These are phyloP conservation scores for Sonneratia caseolaris DNA, from an alignment of 345 rosid species.

Conservation along the genomic window DNA sequence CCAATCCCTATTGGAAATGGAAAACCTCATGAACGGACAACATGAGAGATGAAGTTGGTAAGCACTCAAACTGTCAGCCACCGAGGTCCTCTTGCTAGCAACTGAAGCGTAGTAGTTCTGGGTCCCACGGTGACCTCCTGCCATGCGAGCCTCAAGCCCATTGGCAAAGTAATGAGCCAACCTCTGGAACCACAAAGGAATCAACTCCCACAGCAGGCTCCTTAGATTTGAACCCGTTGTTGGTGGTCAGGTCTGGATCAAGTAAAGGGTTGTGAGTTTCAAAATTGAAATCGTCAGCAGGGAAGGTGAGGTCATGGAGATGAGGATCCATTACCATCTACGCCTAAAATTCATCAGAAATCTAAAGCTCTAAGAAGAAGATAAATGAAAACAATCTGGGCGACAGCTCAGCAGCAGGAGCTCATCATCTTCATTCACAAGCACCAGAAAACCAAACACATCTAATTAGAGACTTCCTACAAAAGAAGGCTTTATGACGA, in stretches of 20 bases:
- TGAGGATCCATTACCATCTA: conserved; percentile 3
- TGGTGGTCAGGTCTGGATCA: not conserved
- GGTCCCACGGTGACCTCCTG: conserved; percentile 29
- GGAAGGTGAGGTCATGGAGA: not conserved
- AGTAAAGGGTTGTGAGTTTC: not conserved
- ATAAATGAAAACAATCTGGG: too few relatives aligned
- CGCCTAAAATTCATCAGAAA: too few relatives aligned
- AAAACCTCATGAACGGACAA: conserved; percentile 54
- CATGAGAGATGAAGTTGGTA: conserved; percentile 38
- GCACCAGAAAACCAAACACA: too few relatives aligned
- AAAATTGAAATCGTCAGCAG: not conserved
- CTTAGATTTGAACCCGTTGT: not conserved
- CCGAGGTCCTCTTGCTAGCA: conserved; percentile 31
- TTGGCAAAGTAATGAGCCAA: conserved; percentile 74
- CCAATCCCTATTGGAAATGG: conserved; percentile 38
- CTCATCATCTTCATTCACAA: too few relatives aligned
- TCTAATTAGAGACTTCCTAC: too few relatives aligned
- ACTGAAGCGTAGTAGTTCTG: conserved; percentile 23
- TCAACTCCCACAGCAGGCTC: not conserved
- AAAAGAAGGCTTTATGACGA: too few relatives aligned
- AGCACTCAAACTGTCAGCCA: conserved; percentile 52
- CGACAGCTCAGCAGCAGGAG: too few relatives aligned
- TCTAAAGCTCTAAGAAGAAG: too few relatives aligned
- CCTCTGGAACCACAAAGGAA: conserved; percentile 29
- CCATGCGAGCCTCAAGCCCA: conserved; percentile 71